Evolutionary conservation across 1,284 basidiomycete species (phyloP), one percentile per base, ranked within the genome.

Genomic region (Moesziomyces parantarcticus): DNA sequence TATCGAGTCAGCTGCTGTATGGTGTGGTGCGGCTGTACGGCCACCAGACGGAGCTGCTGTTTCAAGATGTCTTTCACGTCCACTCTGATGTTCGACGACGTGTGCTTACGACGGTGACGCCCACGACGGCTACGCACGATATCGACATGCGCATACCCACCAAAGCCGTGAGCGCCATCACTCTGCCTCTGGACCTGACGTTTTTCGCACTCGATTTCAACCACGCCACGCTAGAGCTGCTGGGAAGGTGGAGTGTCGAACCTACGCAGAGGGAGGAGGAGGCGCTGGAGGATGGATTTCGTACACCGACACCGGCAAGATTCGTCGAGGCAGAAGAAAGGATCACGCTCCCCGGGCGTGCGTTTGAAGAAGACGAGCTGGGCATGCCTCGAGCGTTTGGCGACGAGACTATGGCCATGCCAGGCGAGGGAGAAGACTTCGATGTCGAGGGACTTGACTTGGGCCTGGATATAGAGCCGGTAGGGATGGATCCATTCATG

Each of bases 11-110:
- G 45, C 61, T 81, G 22, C 44, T 81, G 69, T 80, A 47, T 36
- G 79, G 79, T 1, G 55, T 78, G 16, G 76, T 76, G 21, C 62
- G 67, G 39, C 61, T 81, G 32, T 80, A 77, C 52, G 40, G 36
- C 0, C 69, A 75, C 21, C 76, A 67, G 29, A 43, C 59, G 10
- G 69, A 77, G 16, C 22, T 65, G 25, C 52, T 67, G 29, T 69
- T 72, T 26, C 40, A 47, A 3, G 77, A 78, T 26, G 67, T 73
- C 1, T 22, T 32, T 13, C 50, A 52, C 9, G 57, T 56, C 3
- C 72, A 78, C 39, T 29, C 39, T 36, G 52, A 67, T 3, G 55
- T 80, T 1, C 52, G 75, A 9, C 50, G 70, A 43, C 45, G 23
- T 13, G 44, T 63, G 25, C 25, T 62, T 6, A 41, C 36, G 22